Conservation (phyloP, 495 filamentous ascomycete species). For the Penicillium robsamsonii region DNA sequence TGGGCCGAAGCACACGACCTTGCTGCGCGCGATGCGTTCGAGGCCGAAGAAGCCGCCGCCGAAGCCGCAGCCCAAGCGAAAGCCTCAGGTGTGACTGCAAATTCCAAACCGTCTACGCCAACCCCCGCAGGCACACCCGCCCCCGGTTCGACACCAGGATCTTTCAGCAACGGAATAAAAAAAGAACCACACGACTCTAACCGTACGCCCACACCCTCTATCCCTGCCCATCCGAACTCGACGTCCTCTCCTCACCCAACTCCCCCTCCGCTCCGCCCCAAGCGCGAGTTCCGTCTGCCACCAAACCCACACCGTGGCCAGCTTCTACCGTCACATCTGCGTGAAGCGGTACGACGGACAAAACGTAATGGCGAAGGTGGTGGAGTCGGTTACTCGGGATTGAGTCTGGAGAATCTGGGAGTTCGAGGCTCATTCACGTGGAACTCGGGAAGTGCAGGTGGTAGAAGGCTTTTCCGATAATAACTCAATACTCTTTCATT, state of each 20-base stretch:
- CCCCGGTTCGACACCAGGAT: neutral
- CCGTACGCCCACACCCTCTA: conserved; percentile 18
- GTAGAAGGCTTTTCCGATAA: conserved; percentile 63
- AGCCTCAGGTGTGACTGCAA: conserved; percentile 23
- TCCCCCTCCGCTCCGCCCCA: conserved; percentile 17
- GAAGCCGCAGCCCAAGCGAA: conserved; percentile 42
- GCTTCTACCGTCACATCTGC: conserved; percentile 75
- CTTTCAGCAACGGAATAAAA: conserved; percentile 24
- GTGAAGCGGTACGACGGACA: conserved; percentile 73
- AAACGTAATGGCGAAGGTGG: conserved; percentile 64
- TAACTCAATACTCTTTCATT: neutral
- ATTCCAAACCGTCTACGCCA: conserved; percentile 19
- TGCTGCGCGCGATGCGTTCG: conserved; percentile 33
- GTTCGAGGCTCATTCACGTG: conserved; percentile 62
- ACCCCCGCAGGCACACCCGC: conserved; percentile 20
- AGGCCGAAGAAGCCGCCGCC: conserved; percentile 35
- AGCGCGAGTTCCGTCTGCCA: conserved; percentile 32
- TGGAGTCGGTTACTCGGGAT: conserved; percentile 67
- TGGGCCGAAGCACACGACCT: conserved; percentile 59
- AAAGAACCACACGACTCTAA: conserved; percentile 23
- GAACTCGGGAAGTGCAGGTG: conserved; percentile 47
- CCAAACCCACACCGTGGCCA: conserved; percentile 61
- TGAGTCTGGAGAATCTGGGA: conserved; percentile 66
- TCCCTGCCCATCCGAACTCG: conserved; percentile 6
- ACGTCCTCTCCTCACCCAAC: conserved; percentile 1